Conservation (phyloP, 1,284 basidiomycete species). For the Leccinum subrobustum region DNA sequence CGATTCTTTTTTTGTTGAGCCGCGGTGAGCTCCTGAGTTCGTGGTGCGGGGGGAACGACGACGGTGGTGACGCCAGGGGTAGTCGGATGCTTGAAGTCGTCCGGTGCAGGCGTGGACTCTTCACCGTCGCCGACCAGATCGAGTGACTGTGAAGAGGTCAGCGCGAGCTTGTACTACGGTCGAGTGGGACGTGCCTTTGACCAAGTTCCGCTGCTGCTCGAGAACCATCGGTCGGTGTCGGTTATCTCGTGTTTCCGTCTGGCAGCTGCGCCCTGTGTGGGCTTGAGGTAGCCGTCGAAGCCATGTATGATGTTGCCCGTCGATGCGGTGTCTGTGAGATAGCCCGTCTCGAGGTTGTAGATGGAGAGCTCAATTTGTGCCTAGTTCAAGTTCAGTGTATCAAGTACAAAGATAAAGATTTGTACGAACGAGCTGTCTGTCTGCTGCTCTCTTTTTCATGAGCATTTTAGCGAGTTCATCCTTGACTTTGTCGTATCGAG, state of each 20-base stretch:
- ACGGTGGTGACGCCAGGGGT: slow-evolving; percentile 71
- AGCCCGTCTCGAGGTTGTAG: slow-evolving; percentile 68
- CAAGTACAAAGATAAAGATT: not conserved
- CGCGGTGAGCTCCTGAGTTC: slow-evolving; percentile 59
- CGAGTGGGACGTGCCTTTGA: slow-evolving; percentile 51
- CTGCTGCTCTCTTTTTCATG: slow-evolving; percentile 65
- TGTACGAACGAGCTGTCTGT: slow-evolving; percentile 66
- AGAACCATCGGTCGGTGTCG: slow-evolving; percentile 77
- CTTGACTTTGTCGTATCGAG: slow-evolving; percentile 65
- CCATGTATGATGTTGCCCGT: slow-evolving; percentile 84
- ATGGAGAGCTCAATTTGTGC: slow-evolving; percentile 72
- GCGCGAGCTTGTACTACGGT: not conserved
- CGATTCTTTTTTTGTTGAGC: slow-evolving; percentile 70
- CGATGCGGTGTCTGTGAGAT: slow-evolving; percentile 72
- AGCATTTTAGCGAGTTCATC: slow-evolving; percentile 71
- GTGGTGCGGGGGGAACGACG: slow-evolving; percentile 69
- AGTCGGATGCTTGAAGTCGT: slow-evolving; percentile 58
- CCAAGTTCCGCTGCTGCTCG: slow-evolving; percentile 71
- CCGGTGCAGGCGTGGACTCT: slow-evolving; percentile 53
- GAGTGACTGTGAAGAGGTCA: slow-evolving; percentile 49
- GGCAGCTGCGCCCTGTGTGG: slow-evolving; percentile 55
- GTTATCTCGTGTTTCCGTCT: slow-evolving; percentile 70
- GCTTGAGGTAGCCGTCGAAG: slow-evolving; percentile 79
- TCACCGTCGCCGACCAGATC: slow-evolving; percentile 75
- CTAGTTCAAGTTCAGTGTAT: slow-evolving; percentile 36